A percentile compares a stretch with the other conserved stretches of the same genome.
Evolutionary conservation across 1,284 basidiomycete species (phyloP).

Genomic region (Takashimella tepidaria): DNA sequence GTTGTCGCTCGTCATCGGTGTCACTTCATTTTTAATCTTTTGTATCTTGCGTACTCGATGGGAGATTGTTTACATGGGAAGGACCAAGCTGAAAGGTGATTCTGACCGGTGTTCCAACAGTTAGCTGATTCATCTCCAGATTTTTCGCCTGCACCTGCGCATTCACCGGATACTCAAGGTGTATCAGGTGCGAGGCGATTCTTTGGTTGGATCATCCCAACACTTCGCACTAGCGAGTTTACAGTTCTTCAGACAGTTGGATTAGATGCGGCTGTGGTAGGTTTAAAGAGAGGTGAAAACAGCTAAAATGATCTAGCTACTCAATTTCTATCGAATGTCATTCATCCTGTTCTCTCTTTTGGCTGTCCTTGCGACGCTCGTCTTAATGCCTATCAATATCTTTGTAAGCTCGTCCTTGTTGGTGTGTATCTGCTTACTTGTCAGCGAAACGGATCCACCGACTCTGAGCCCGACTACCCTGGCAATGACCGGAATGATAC

Average conservation of each 20-base stretch:
- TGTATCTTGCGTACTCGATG: conserved; percentile 79
- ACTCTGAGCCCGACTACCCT: conserved; percentile 57
- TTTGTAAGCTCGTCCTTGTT: conserved; percentile 54
- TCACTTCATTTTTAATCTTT: conserved; percentile 77
- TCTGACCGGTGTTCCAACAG: not conserved
- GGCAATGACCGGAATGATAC: conserved; percentile 37
- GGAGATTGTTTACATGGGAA: conserved; percentile 83
- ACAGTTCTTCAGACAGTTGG: conserved; percentile 95
- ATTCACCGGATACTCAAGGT: conserved; percentile 27
- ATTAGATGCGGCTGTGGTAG: conserved; percentile 85
- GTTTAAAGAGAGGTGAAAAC: conserved; percentile 35
- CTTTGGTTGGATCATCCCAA: conserved; percentile 94
- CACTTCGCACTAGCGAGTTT: conserved; percentile 81
- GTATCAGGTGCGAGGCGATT: conserved; percentile 48
- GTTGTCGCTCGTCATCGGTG: conserved; percentile 71
- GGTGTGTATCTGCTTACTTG: conserved; percentile 26
- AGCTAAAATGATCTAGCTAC: conserved; percentile 55
- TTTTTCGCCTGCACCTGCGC: conserved; percentile 38
- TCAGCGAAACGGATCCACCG: conserved; percentile 67
- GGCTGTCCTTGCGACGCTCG: conserved; percentile 67
- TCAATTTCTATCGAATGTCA: conserved; percentile 92
- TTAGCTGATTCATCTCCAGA: conserved; percentile 17
- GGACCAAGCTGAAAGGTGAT: conserved; percentile 88
- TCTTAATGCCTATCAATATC: conserved; percentile 87
- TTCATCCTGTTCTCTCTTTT: conserved; percentile 84